Base-by-base conservation (phyloP, 2,329 filamentous ascomycete genomes). In the Ceratocystis ficicola region DNA sequence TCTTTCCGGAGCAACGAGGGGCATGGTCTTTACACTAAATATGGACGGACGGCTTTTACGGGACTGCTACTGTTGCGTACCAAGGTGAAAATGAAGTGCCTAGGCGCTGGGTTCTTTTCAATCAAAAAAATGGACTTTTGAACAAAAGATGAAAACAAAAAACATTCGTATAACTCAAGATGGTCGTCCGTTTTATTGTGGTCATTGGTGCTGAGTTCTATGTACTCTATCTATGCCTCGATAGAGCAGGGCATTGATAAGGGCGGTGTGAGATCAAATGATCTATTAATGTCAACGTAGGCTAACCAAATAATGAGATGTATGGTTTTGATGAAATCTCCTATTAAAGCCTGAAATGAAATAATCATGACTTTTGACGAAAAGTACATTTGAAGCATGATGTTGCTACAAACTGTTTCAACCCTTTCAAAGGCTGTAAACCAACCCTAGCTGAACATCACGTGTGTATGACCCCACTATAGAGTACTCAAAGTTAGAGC, bases 1-100 rank as follows among this genome's bases (percentile, higher is more conserved):
- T 76, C 36, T 41, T 74, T 63, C 63, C 79, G 80, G 68, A 79
- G 76, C 73, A 77, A 73, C 73, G 73, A 74, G 69, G 73, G 72
- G 71, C 70, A 74, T 71, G 73, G 74, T 74, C 75, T 76, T 73
- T 76, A 72, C 74, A 63, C 41, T 48, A 67, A 67, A 8, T 65
- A 44, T 68, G 59, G 65, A 63, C 67, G 59, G 65, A 63, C 68
- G 73, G 72, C 66, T 69, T 64, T 67, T 63, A 59, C 62, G 62
- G 50, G 63, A 66, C 62, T 67, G 62, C 67, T 66, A 30, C 64
- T 62, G 28, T 22, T 44, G 64, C 64, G 61, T 50, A 63, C 65
- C 66, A 66, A 41, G 67, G 65, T 65, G 65, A 64, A 66, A 69
- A 68, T 59, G 64, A 59, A 63, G 66, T 67, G 50, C 66, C 62